A percentile compares a stretch with the other conserved stretches of the same genome.
phyloP scores from a whole-genome alignment of 2,329 filamentous ascomycete species.

The Sclerotinia nivalis region DNA sequence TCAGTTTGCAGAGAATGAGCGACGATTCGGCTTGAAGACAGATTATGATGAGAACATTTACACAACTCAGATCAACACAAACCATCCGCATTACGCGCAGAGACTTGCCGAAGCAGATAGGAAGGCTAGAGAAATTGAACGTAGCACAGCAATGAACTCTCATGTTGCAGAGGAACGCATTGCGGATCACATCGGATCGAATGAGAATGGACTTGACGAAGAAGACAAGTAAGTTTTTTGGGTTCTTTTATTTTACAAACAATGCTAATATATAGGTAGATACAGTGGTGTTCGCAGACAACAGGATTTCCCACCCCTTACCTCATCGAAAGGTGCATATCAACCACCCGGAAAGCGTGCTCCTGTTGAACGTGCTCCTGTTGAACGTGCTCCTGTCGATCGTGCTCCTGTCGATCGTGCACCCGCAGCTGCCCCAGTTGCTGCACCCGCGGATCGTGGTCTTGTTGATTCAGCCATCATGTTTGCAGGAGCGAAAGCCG shows the following conservation, averaged over 20 bases:
- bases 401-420: conserved; percentile 72
- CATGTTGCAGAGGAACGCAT: conserved; percentile 91
- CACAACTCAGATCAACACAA: conserved; percentile 86
- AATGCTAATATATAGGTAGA: conserved; percentile 46
- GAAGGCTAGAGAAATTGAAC: conserved; percentile 88
- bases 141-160: conserved; percentile 68
- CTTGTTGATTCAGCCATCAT: conserved; percentile 89
- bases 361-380: conserved; percentile 60
- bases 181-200: conserved; percentile 62
- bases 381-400: conserved; percentile 60
- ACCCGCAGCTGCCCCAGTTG: conserved; percentile 43
- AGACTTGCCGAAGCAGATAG: conserved; percentile 76
- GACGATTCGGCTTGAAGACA: conserved; percentile 81
- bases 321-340: conserved; percentile 66
- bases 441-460: conserved; percentile 10
- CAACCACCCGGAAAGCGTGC: conserved; percentile 86
- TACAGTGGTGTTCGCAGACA: conserved; percentile 89
- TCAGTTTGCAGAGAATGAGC: conserved; percentile 89
- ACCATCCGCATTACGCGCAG: conserved; percentile 77
- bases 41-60: conserved; percentile 95
- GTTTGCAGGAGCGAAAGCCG: conserved; percentile 66
- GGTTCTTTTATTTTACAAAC: background rate
- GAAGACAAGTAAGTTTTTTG: conserved; percentile 74
- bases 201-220: conserved; percentile 73
- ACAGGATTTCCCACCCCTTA: conserved; percentile 68